phyloP scores from a whole-genome alignment of 2,329 filamentous ascomycete genomes.

The Epichloe amarillans region DNA sequence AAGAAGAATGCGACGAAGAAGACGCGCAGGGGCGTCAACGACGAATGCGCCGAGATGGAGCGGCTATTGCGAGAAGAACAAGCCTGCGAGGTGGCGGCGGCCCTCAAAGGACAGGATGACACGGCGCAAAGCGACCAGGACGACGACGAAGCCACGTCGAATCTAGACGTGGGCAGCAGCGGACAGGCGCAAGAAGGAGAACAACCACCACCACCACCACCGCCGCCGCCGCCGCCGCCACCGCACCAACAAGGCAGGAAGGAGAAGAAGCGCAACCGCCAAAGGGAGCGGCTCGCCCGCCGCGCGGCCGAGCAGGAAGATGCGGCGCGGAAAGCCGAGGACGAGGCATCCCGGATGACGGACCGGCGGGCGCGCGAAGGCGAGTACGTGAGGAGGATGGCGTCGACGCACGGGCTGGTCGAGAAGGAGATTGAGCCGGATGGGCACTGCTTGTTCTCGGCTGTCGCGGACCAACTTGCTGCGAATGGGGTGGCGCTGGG shows the following conservation, averaged over 20 bases:
- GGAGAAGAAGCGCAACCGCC: conserved; percentile 62
- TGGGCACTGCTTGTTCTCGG: conserved; percentile 89
- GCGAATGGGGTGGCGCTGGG: neutral
- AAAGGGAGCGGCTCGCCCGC: conserved; percentile 81
- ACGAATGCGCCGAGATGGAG: conserved; percentile 63
- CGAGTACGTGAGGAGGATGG: conserved; percentile 53
- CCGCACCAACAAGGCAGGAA: conserved; percentile 27
- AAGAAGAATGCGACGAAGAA: conserved; percentile 94
- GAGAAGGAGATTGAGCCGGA: conserved; percentile 79
- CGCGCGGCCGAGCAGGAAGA: conserved; percentile 76
- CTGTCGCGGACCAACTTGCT: conserved; percentile 21
- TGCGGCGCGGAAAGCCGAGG: conserved; percentile 50
- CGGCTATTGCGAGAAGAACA: conserved; percentile 53
- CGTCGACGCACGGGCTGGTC: conserved; percentile 48
- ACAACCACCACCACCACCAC: too few relatives aligned
- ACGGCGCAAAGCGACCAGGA: neutral
- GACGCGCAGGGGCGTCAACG: conserved; percentile 60
- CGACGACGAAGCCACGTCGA: conserved; percentile 4
- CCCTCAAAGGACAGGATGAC: conserved; percentile 11
- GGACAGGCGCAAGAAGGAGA: neutral
- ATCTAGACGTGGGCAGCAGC: neutral
- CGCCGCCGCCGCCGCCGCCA: neutral
- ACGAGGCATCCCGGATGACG: conserved; percentile 62
- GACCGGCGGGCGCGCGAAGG: conserved; percentile 60
- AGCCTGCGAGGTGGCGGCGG: conserved; percentile 41